phyloP scores from a whole-genome alignment of 2,329 filamentous ascomycete genomes.

The Scopulariopsis brevicaulis region DNA sequence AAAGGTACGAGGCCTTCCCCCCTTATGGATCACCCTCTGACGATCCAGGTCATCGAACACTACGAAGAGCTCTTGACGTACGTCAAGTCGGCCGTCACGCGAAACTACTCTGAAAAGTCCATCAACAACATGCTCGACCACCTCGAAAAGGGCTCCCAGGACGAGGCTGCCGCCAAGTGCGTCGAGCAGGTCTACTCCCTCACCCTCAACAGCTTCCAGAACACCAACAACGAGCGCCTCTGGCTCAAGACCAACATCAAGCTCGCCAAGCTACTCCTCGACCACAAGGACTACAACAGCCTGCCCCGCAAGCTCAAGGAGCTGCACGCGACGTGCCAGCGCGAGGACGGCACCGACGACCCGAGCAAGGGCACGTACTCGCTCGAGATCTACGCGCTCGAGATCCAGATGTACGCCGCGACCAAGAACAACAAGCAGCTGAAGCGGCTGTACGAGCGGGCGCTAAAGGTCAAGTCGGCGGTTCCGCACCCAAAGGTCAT shows the following conservation, averaged over 20 bases:
- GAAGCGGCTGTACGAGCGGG: constrained; percentile 84
- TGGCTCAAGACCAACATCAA: constrained; percentile 99
- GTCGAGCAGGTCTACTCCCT: constrained; percentile 95
- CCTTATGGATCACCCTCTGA: neutral
- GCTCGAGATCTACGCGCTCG: constrained; percentile 88
- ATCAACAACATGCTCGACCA: constrained; percentile 99
- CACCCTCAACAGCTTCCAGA: constrained; percentile 90
- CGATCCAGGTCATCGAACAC: constrained; percentile 70
- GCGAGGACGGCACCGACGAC: constrained; percentile 77
- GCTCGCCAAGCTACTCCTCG: constrained; percentile 79
- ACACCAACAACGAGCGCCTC: constrained; percentile 90
- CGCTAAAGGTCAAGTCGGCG: constrained; percentile 86
- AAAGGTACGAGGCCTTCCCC: constrained; percentile 44
- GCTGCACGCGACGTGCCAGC: constrained; percentile 80
- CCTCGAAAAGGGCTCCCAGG: constrained; percentile 79
- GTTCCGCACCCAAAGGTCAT: constrained; percentile 98
- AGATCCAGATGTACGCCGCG: constrained; percentile 98
- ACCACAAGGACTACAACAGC: constrained; percentile 75
- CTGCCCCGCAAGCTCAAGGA: constrained; percentile 78
- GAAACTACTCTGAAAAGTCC: constrained; percentile 98
- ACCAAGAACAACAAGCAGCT: constrained; percentile 96
- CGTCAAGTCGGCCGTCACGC: constrained; percentile 90
- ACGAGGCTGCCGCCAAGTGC: constrained; percentile 56
- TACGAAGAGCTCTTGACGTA: constrained; percentile 94
- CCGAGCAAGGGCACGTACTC: constrained; percentile 94